A percentile compares a stretch with the other conserved stretches of the same genome.
Conservation (phyloP, 2,329 filamentous ascomycete genomes). For the Xylaria sp. region DNA sequence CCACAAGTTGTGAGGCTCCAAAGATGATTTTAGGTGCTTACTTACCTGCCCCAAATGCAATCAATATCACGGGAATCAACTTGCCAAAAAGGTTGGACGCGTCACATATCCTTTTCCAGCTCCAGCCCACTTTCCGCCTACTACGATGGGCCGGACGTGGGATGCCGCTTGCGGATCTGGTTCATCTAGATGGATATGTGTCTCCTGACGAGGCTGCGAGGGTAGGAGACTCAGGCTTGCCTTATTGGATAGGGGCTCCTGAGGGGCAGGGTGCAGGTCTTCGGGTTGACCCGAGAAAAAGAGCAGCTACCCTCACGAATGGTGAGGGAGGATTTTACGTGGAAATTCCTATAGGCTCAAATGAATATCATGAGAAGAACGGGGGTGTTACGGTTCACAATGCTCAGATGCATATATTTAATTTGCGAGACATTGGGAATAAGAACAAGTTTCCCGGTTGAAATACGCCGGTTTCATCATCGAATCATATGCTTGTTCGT, state of each 20-base stretch:
- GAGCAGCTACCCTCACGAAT: neutral
- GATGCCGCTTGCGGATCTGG: neutral
- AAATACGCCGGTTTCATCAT: no score
- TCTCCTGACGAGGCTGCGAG: neutral
- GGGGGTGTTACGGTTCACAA: constrained; percentile 2
- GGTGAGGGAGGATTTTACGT: neutral
- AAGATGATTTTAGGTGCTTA: constrained; percentile 16
- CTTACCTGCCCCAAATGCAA: neutral
- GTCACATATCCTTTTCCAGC: constrained; percentile 22
- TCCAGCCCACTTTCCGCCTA: constrained; percentile 9
- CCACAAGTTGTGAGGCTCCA: neutral
- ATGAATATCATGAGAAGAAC: neutral
- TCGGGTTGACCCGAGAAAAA: neutral
- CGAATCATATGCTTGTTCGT: no score
- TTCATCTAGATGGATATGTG: neutral
- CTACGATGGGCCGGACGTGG: neutral
- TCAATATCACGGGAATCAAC: neutral
- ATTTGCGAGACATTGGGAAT: neutral
- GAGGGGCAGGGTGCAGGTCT: neutral
- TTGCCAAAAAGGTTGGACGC: neutral
- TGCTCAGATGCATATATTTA: constrained; percentile 13
- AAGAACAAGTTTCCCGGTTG: no score
- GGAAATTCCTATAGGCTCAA: neutral
- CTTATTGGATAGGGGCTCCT: constrained; percentile 15
- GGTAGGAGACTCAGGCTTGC: neutral